A percentile compares a stretch with the other conserved stretches of the same genome.
Evolutionary conservation across 345 rosid genomes (phyloP).

Genomic region (Eucalyptus curtisii): DNA sequence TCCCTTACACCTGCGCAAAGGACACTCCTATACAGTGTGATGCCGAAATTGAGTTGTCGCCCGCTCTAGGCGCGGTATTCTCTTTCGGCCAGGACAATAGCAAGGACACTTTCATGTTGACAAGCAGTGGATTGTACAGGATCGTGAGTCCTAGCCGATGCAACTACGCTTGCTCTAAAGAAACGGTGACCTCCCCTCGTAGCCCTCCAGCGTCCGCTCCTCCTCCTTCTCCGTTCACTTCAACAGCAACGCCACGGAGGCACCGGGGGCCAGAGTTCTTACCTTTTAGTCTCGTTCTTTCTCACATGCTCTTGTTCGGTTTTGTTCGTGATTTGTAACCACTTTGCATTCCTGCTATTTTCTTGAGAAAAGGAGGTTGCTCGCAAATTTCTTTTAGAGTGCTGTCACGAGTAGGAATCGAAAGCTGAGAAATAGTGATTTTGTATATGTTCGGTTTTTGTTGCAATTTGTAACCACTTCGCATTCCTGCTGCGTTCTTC

Average conservation of each 20-base stretch:
- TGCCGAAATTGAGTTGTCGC: slow-evolving; percentile 26
- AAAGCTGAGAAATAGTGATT: not conserved
- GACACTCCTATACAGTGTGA: slow-evolving; percentile 66
- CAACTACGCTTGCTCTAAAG: slow-evolving; percentile 60
- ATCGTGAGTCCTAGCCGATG: slow-evolving; percentile 79
- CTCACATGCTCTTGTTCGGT: not conserved
- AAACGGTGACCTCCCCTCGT: slow-evolving; percentile 12
- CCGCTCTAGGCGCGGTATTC: slow-evolving; percentile 56
- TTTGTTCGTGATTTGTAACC: not conserved
- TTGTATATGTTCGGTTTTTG: not conserved
- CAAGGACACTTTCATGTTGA: slow-evolving; percentile 50
- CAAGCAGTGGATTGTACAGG: slow-evolving; percentile 65
- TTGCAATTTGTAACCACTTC: too few species aligned
- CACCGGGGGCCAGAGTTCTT: not conserved
- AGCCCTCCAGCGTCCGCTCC: not conserved
- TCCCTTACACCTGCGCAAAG: slow-evolving; percentile 46
- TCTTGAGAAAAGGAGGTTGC: not conserved
- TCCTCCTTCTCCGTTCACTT: not conserved
- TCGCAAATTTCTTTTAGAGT: not conserved
- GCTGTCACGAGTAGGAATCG: not conserved
- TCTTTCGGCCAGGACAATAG: slow-evolving; percentile 78
- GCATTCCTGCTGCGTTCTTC: too few species aligned
- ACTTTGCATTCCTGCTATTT: not conserved
- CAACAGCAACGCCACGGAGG: not conserved
- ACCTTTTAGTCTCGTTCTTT: not conserved